Evolutionary conservation across 805 yeast species (phyloP).

Genomic region (Kluyveromyces dobzhanskii): DNA sequence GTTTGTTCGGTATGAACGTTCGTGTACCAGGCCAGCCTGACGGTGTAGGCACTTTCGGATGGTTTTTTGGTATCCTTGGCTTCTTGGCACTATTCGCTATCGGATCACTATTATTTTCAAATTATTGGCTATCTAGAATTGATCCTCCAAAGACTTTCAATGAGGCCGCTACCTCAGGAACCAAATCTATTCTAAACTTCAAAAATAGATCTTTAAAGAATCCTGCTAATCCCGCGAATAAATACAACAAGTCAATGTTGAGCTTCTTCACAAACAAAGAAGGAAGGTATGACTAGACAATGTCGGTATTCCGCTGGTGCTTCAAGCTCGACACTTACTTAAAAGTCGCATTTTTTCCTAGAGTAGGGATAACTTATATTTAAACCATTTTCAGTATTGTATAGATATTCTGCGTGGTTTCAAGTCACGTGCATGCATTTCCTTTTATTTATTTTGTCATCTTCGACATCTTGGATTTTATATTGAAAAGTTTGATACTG

Average conservation of each 20-base stretch:
- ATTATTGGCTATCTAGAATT: conserved; percentile 32
- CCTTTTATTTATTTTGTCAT: neutral
- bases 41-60: conserved; percentile 32
- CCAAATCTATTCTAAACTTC: conserved; percentile 26
- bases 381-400: too few relatives aligned
- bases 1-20: conserved; percentile 95
- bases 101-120: conserved; percentile 34
- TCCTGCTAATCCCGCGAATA: neutral
- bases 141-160: conserved; percentile 28
- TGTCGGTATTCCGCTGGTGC: too few relatives aligned
- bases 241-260: conserved; percentile 1
- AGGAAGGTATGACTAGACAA: conserved; percentile 3
- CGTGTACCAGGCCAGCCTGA: conserved; percentile 61
- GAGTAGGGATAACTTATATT: too few relatives aligned
- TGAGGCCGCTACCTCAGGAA: conserved; percentile 28
- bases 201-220: neutral
- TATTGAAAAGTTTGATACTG: too few relatives aligned
- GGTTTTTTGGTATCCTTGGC: conserved; percentile 67
- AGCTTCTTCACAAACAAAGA: conserved; percentile 2
- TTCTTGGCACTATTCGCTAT: conserved; percentile 37
- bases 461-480: too few relatives aligned
- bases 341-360: too few relatives aligned
- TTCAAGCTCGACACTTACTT: too few relatives aligned
- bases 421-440: neutral
- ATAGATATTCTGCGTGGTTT: neutral